A percentile compares a stretch with the other conserved stretches of the same genome.
Conservation (phyloP, 352 stramenopile genomes). For the Globisporangium radiosum region DNA sequence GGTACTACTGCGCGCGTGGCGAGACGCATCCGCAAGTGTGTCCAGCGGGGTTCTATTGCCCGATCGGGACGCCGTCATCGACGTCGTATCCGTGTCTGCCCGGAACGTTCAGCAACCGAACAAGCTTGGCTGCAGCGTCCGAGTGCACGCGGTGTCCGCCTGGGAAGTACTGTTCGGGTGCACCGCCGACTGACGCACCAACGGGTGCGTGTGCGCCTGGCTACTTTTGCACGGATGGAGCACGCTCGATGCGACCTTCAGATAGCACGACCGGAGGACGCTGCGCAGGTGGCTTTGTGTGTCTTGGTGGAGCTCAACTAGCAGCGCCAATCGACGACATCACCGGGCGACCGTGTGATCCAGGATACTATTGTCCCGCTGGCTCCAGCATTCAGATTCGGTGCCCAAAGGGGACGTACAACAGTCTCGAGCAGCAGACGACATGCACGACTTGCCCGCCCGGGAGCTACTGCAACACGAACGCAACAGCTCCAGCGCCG, state of each 20-base stretch:
- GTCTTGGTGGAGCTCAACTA: constrained; percentile 47
- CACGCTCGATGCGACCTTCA: constrained; percentile 26
- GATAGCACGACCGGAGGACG: constrained; percentile 40
- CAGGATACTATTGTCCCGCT: constrained; percentile 61
- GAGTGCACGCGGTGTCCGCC: constrained; percentile 53
- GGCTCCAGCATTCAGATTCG: constrained; percentile 43
- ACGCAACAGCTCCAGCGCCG: constrained; percentile 32
- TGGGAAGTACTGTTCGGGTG: constrained; percentile 79
- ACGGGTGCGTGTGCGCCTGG: constrained; percentile 60
- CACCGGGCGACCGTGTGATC: constrained; percentile 47
- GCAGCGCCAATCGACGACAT: constrained; percentile 41
- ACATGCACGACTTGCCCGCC: constrained; percentile 43
- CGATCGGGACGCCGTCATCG: constrained; percentile 28
- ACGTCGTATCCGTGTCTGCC: constrained; percentile 50
- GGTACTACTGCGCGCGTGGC: constrained; percentile 59
- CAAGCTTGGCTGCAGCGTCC: constrained; percentile 22
- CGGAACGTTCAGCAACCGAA: constrained; percentile 53
- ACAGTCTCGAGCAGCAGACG: constrained; percentile 37
- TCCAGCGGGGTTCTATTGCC: constrained; percentile 75
- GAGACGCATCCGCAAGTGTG: constrained; percentile 42
- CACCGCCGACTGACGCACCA: constrained; percentile 34
- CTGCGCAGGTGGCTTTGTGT: constrained; percentile 54
- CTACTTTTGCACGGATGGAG: constrained; percentile 56
- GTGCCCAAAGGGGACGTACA: constrained; percentile 71
- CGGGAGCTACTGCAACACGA: constrained; percentile 66